Evolutionary conservation across 768 basidiomycete genomes (phyloP), one percentile per base, ranked within the genome.

Genomic region (Goffeauzyma gilvescens): DNA sequence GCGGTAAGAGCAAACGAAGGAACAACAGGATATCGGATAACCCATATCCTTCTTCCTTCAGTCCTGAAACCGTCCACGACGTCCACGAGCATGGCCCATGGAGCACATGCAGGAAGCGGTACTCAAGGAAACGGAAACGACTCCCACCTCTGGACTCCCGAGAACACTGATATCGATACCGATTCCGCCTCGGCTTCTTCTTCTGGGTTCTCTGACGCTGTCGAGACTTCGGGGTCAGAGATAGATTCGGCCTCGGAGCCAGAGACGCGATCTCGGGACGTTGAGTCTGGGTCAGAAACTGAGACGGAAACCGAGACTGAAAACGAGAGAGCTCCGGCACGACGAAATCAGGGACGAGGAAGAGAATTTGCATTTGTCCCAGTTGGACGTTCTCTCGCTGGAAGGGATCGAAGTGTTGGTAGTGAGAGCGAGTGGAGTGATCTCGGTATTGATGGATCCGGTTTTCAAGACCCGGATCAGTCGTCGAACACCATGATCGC

Each of bases 31-130:
- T 49, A 44, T 21, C 47, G 62, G 13, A 42, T 63, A 10, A 63
- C 62, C 10, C 56, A 63, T 44, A 58, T 63, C 33, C 47, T 59
- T 20, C 27, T 50, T 6, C 59, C 62, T 6, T 30, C 49, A 10
- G 47, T 58, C 10, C 45, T 49, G 18, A 49, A 49, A 21, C 54
- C 54, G 1, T 41, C 44, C 6, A 7, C 43, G 4, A 15, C 42
- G 0, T 5, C 41, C 5, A n/a, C 17, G 4, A n/a, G n/a, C n/a
- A n/a, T n/a, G n/a, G n/a, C n/a, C n/a, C n/a, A n/a, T n/a, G n/a
- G n/a, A n/a, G n/a, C n/a, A n/a, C n/a, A n/a, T n/a, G n/a, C n/a
- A n/a, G n/a, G n/a, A n/a, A n/a, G n/a, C n/a, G n/a, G n/a, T n/a
- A n/a, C n/a, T n/a, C n/a, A n/a, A n/a, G n/a, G n/a, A n/a, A n/a